These are phyloP conservation scores for Candida labiduridarum DNA, from an alignment of 1,139 yeast species.

Conservation along the genomic window DNA sequence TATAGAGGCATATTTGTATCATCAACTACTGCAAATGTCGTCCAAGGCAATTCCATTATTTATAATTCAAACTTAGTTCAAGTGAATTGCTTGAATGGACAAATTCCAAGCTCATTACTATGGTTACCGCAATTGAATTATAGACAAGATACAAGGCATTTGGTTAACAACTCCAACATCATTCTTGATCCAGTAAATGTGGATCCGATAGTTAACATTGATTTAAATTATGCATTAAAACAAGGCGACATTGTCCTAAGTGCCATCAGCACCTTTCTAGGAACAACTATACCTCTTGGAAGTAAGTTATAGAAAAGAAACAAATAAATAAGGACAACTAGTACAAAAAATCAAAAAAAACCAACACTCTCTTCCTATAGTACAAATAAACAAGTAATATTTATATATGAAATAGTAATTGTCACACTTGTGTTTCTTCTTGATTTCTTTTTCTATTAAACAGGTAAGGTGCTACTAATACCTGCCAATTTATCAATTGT, in stretches of 20 bases:
- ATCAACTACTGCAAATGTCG: not conserved
- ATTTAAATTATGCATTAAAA: slow-evolving; percentile 19
- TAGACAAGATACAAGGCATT: not conserved
- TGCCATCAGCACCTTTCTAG: slow-evolving; percentile 13
- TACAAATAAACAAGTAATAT: not conserved
- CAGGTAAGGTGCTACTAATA: slow-evolving; percentile 42
- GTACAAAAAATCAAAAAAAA: not conserved
- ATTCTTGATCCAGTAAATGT: not conserved
- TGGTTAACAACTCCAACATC: not conserved
- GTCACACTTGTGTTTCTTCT: not conserved
- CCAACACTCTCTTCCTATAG: not conserved
- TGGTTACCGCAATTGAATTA: slow-evolving; percentile 25
- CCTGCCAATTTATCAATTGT: slow-evolving; percentile 52
- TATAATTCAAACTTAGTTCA: slow-evolving; percentile 3
- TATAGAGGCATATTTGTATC: not conserved
- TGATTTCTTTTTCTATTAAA: slow-evolving; percentile 7
- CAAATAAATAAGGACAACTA: not conserved
- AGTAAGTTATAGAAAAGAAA: slow-evolving; percentile 5
- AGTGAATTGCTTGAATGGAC: slow-evolving; percentile 4
- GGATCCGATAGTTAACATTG: slow-evolving; percentile 13
- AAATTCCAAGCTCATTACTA: slow-evolving; percentile 15
- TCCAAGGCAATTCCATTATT: slow-evolving; percentile 2
- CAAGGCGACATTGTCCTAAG: slow-evolving; percentile 16
- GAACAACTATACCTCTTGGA: slow-evolving; percentile 7
- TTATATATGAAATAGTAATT: not conserved